Evolutionary conservation across 106 monocot genomes (phyloP), one percentile per base, ranked within the genome.

Genomic region (Alisma plantagoaquatica): DNA sequence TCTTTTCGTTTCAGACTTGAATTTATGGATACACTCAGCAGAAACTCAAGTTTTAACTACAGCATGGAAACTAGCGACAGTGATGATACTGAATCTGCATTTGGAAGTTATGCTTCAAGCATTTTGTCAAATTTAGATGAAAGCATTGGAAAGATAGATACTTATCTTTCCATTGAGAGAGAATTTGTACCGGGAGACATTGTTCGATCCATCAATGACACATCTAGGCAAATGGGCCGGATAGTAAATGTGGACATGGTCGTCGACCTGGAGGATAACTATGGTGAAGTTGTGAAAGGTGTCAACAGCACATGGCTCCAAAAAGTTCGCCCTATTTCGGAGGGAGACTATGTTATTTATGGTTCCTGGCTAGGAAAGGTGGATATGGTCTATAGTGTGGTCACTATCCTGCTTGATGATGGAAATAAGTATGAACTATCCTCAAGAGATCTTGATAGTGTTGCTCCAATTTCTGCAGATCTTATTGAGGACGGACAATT

Each of bases 331-430:
- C n/a, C n/a, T n/a, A n/a, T n/a, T n/a, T n/a, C n/a, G n/a, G n/a
- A n/a, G n/a, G n/a, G n/a, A n/a, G n/a, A 96, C 43, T 78, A 78
- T 59, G 87, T 96, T 32, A 53, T 84, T 51, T 50, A 65, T 49
- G 84, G 81, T 10, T 57, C 70, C 56, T 96, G 94, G 94, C 69
- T 96, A 69, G 94, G 94, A 31, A 70, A 65, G 56, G 77, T 96
- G 30, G 51, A 59, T 3, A 60, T 38, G 53, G 73, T 81, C 46
- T 51, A 65, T 63, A 73, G 84, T 60, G 23, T 60, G 33, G 73
- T 96, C 20, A 76, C 83, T 17, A 29, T 96, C 32, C 6, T 88
- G 46, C 73, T 80, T 54, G 72, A 65, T 73, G 77, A 96, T 56
- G 88, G 94, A 24, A 46, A 71, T 33, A 81, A 62, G 46, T 81